Conservation (phyloP, 805 yeast species). For the Candida insectalens region DNA sequence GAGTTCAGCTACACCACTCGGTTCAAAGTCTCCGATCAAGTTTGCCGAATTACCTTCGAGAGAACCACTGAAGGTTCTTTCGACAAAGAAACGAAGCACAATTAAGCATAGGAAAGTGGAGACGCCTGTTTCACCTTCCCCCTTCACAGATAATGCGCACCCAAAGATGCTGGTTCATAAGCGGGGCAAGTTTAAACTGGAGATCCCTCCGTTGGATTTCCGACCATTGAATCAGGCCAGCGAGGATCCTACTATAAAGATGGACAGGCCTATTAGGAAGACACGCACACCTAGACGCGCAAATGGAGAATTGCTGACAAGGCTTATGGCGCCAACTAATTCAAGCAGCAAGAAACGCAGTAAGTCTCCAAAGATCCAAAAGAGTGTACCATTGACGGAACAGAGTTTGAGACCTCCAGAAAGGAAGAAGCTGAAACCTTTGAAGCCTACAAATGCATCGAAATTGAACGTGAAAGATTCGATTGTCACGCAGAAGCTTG, state of each 20-base stretch:
- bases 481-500: background rate
- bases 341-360: conserved; percentile 12
- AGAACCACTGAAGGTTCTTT: conserved; percentile 21
- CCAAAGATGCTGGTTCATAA: too few species aligned
- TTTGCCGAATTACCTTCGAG: conserved; percentile 25
- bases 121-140: conserved; percentile 9
- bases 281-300: background rate
- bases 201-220: conserved; percentile 14
- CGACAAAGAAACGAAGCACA: conserved; percentile 15
- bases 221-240: conserved; percentile 10
- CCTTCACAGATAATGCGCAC: conserved; percentile 14
- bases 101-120: background rate
- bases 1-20: conserved; percentile 14
- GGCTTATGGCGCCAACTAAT: conserved; percentile 19
- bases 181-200: conserved; percentile 7
- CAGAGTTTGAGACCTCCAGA: conserved; percentile 2
- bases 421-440: background rate
- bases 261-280: conserved; percentile 12
- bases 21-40: conserved; percentile 20
- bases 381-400: conserved; percentile 2
- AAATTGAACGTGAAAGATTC: background rate
- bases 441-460: background rate
- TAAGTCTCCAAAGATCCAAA: background rate
- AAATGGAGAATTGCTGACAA: conserved; percentile 6
- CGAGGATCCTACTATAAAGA: conserved; percentile 22